Evolutionary conservation across 169 alveolate genomes (phyloP), one percentile per base, ranked within the genome.

Genomic region (Cystoisospora suis): DNA sequence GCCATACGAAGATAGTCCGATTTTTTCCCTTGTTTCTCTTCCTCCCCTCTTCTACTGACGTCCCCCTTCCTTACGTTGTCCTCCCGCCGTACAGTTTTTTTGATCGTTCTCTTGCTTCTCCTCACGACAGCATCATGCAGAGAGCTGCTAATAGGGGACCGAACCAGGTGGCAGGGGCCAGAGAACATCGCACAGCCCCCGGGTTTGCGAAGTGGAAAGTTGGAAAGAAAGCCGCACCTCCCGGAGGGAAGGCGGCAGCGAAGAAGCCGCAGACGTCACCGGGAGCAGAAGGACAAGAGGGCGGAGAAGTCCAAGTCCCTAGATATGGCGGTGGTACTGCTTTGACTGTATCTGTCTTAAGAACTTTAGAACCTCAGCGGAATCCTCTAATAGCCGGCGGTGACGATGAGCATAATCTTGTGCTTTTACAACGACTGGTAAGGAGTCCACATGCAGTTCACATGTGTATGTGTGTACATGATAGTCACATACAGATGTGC

Each of bases 341-440:
- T 44, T 4, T 17, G 45, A n/a, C 77, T 49, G 61, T 20, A 49
- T 9, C 61, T 9, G 9, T 2, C 77, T 44, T 36, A 36, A 36
- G 1, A 53, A 36, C 42, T 65, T 44, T 23, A 9, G 56, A 46
- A 72, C 56, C 0, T 3, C 2, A 38, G 40, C 58, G 23, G 49
- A 69, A 69, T 29, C 80, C 80, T 3, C 80, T 69, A 20, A 17
- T 72, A 0, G 53, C 27, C 23, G 83, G 83, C 47, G 83, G 53
- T 29, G 83, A 72, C 7, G 83, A 29, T 17, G 83, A 72, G 27
- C 83, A 72, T 29, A 72, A 32, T 34, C 27, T 72, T 38, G 83
- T 72, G 1, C 27, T 72, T 5, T 27, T 72, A 4, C 83, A 72
- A 38, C 15, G 83, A 9, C 56, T 72, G 58, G 83, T 72, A 34